Evolutionary conservation across 148 eudicot genomes (phyloP).

Genomic region (Rhododendron ferrugineum): DNA sequence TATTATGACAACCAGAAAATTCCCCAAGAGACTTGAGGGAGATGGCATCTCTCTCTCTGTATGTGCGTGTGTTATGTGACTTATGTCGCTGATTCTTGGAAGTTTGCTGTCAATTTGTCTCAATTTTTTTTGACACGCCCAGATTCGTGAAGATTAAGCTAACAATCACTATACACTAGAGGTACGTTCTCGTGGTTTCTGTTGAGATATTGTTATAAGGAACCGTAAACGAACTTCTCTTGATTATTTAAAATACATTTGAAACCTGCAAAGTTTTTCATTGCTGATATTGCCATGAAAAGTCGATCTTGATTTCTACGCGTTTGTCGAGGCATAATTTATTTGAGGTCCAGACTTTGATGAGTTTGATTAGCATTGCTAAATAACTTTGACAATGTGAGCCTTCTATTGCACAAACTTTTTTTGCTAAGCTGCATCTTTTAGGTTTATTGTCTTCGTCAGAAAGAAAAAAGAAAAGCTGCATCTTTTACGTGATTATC

Average conservation of each 20-base stretch:
- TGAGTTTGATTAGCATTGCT: not conserved
- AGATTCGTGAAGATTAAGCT: not conserved
- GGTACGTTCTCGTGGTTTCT: not conserved
- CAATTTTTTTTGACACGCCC: not conserved
- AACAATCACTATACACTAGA: not conserved
- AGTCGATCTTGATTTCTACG: not conserved
- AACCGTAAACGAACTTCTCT: not conserved
- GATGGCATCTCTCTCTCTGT: too few species aligned
- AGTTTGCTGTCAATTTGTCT: not conserved
- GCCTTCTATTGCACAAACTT: not conserved
- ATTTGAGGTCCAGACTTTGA: not conserved
- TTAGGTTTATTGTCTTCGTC: not conserved
- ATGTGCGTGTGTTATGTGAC: not conserved
- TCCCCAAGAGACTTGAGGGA: not conserved
- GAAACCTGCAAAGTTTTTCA: not conserved
- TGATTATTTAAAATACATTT: not conserved
- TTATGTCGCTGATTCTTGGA: not conserved
- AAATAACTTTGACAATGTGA: not conserved
- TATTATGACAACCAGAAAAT: not conserved
- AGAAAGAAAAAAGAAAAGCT: not conserved
- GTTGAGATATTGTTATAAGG: not conserved
- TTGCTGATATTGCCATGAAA: not conserved
- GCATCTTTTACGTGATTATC: too few species aligned
- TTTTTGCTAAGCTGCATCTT: not conserved
- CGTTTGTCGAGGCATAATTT: not conserved